Conservation (phyloP, 305 asterid species). For the Fraxinus albicans region DNA sequence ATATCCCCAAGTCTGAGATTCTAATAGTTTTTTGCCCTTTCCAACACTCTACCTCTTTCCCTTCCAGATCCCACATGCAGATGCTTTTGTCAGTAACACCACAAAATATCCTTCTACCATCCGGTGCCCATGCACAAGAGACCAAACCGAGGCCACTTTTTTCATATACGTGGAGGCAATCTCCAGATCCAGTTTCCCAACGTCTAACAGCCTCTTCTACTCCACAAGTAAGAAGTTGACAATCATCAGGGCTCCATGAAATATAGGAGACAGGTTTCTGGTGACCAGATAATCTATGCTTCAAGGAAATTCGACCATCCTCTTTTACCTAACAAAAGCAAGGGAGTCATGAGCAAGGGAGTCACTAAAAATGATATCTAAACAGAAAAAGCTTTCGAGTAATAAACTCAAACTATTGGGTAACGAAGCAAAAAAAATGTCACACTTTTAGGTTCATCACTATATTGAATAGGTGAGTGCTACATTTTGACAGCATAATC, state of each 20-base stretch:
- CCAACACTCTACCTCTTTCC: constrained; percentile 39
- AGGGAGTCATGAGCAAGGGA: neutral
- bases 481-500: neutral
- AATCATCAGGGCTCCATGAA: constrained; percentile 48
- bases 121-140: constrained; percentile 54
- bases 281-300: constrained; percentile 43
- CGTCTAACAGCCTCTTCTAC: constrained; percentile 37
- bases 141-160: constrained; percentile 37
- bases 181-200: constrained; percentile 44
- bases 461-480: neutral
- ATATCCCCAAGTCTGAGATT: constrained; percentile 38
- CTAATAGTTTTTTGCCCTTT: constrained; percentile 26
- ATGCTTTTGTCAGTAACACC: constrained; percentile 44
- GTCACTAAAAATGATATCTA: neutral
- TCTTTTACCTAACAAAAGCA: constrained; percentile 38
- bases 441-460: neutral
- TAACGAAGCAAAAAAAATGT: neutral
- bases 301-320: constrained; percentile 37
- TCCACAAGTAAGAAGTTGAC: constrained; percentile 49
- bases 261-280: constrained; percentile 34
- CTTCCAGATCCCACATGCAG: constrained; percentile 44
- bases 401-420: neutral
- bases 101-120: constrained; percentile 39
- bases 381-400: neutral
- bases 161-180: constrained; percentile 35